A percentile compares a stretch with the other conserved stretches of the same genome.
phyloP scores from a whole-genome alignment of 1,284 basidiomycete species.

The Cryptococcus floricola region DNA sequence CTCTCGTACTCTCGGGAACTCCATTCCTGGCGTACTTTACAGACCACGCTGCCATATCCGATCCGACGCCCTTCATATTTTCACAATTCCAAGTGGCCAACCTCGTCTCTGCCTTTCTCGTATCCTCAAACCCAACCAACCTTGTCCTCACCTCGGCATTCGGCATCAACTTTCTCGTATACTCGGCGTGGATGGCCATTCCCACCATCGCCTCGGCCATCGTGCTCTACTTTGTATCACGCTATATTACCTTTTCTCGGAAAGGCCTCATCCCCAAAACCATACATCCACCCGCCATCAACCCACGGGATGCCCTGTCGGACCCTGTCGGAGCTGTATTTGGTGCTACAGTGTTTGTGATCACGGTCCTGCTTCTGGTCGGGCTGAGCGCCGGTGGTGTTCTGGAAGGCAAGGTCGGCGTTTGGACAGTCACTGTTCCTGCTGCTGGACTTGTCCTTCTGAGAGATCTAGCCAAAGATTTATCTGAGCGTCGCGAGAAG shows the following conservation, averaged over 20 bases:
- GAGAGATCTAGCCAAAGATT: constrained; percentile 53
- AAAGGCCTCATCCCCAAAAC: constrained; percentile 47
- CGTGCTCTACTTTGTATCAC: constrained; percentile 44
- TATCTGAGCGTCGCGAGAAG: background rate
- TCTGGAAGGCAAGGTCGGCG: constrained; percentile 63
- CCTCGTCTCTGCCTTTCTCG: constrained; percentile 56
- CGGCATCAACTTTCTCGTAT: constrained; percentile 47
- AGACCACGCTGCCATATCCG: constrained; percentile 59
- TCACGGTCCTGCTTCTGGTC: constrained; percentile 58
- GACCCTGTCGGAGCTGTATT: constrained; percentile 56
- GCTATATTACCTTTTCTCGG: constrained; percentile 32
- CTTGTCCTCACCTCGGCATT: constrained; percentile 52
- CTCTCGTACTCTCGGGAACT: constrained; percentile 73
- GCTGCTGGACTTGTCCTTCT: constrained; percentile 71
- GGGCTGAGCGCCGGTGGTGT: constrained; percentile 56
- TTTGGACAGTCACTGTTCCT: constrained; percentile 71
- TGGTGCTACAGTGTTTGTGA: constrained; percentile 52
- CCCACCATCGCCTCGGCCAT: constrained; percentile 44
- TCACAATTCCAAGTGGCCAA: constrained; percentile 73
- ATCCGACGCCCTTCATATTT: constrained; percentile 64
- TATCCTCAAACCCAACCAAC: constrained; percentile 53
- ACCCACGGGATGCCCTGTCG: constrained; percentile 52
- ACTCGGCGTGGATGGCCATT: constrained; percentile 48
- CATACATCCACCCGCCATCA: constrained; percentile 51
- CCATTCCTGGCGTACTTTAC: constrained; percentile 84